These are phyloP conservation scores for Curvularia lunata DNA, from an alignment of 2,329 filamentous ascomycete genomes.

Conservation along the genomic window DNA sequence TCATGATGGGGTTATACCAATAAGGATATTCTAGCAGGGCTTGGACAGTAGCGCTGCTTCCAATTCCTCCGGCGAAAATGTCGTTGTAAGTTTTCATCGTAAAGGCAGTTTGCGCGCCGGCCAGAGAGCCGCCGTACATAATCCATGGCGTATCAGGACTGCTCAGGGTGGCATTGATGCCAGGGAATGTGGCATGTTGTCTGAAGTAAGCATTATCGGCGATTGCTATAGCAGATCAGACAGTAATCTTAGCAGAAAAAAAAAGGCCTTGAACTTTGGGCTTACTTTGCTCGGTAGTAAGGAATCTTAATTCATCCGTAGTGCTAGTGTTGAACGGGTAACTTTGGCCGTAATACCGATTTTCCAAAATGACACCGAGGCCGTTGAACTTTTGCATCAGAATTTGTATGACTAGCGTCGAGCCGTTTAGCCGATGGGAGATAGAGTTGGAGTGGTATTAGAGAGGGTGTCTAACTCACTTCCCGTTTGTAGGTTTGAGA, in stretches of 20 bases:
- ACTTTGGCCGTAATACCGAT: constrained; percentile 59
- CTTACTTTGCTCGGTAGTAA: constrained; percentile 58
- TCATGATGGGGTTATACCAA: constrained; percentile 60
- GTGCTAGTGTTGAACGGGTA: constrained; percentile 57
- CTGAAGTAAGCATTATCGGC: constrained; percentile 62
- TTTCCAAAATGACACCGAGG: constrained; percentile 61
- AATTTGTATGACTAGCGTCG: constrained; percentile 56
- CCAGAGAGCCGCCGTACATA: constrained; percentile 54
- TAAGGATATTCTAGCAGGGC: constrained; percentile 55
- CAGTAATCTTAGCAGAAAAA: no score
- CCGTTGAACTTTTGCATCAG: constrained; percentile 62
- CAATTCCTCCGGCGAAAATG: constrained; percentile 58
- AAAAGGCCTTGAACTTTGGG: neutral
- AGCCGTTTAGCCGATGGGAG: constrained; percentile 7
- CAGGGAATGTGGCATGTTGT: constrained; percentile 55
- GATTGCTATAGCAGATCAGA: constrained; percentile 43
- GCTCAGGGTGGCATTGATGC: constrained; percentile 51
- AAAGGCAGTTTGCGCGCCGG: constrained; percentile 54
- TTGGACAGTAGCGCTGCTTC: constrained; percentile 54
- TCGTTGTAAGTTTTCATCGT: constrained; percentile 56
- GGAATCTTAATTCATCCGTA: constrained; percentile 57
- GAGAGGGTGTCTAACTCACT: constrained; percentile 35
- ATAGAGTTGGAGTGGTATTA: neutral
- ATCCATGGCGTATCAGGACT: constrained; percentile 57
- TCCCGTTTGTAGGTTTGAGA: constrained; percentile 52